These are phyloP conservation scores for Mortierella sp. DNA, from an alignment of 371 early-diverging fungal species.

Conservation along the genomic window DNA sequence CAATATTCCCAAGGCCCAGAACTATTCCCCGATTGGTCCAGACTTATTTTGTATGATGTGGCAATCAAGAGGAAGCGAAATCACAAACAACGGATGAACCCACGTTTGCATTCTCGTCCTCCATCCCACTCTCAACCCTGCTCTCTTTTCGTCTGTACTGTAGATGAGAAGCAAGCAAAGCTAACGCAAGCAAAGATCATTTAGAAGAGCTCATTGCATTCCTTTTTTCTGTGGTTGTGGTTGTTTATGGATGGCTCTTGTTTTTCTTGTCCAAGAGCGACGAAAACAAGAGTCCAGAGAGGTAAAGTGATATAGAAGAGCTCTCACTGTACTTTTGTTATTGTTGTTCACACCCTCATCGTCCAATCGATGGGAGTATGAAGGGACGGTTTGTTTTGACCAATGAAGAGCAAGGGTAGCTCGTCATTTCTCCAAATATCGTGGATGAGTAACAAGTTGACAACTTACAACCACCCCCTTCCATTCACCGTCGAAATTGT, in stretches of 20 bases:
- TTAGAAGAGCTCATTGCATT: neutral
- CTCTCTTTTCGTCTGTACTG: neutral
- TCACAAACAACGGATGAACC: neutral
- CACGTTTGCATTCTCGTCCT: neutral
- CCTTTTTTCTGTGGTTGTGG: neutral
- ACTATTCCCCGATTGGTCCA: slow-evolving; percentile 11
- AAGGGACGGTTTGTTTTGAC: neutral
- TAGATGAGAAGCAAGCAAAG: neutral
- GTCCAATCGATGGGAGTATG: neutral
- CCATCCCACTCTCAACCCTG: neutral
- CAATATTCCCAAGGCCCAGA: neutral
- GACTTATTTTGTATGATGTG: neutral
- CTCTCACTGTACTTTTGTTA: neutral
- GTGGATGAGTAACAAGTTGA: neutral
- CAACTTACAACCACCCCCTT: neutral
- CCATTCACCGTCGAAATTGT: neutral
- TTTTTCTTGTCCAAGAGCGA: neutral
- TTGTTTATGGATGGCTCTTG: neutral
- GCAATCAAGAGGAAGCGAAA: neutral
- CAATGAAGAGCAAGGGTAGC: neutral
- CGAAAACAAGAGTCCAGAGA: neutral
- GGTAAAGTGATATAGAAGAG: neutral
- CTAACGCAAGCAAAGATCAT: neutral
- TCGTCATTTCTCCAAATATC: neutral
- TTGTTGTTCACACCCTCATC: neutral